Evolutionary conservation across 306 rosid species (phyloP), one percentile per base, ranked within the genome.

Genomic region (Mimosa pudica): DNA sequence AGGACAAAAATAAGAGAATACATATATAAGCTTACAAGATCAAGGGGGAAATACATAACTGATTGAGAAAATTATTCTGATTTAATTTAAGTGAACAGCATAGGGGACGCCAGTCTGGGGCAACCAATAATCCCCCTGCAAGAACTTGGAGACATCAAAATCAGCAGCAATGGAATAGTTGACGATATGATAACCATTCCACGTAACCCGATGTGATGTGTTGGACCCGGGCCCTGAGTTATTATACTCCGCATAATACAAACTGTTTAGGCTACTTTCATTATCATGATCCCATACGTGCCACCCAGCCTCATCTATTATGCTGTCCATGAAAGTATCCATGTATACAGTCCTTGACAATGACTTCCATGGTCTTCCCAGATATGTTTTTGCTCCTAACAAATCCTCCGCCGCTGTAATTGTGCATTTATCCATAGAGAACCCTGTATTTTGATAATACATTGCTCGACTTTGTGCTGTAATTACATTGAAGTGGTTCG

Each of bases 331-430:
- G 51, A 16, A 86, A 5, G 66, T 86, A 42, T 89, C 92, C 95
- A 91, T 86, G 66, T 71, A 91, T 36, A 93, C 80, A 3, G 98
- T 93, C 76, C 93, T 79, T 0, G 98, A 91, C 36, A 82, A 89
- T 24, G 82, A 52, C 82, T 93, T 93, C 98, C 98, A 93, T 0
- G 98, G 98, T 77, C 98, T 88, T 6, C 98, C 97, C 0, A 93
- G 70, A 52, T 87, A 93, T 0, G 97, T 93, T 46, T 74, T 69
- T 1, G 61, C 46, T 0, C 82, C 62, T 0, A 85, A 89, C 64
- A 90, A 71, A 58, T 91, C 98, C 17, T 79, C 86, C 0, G 92
- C 87, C 0, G 98, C 85, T 51, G 57, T 76, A n/a, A 93, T 86
- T 0, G 77, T 85, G 57, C 97, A 91, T 30, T 91, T 90, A 0